Evolutionary conservation across 2,329 filamentous ascomycete genomes (phyloP).

Genomic region (Ophioceras dolichostomum): DNA sequence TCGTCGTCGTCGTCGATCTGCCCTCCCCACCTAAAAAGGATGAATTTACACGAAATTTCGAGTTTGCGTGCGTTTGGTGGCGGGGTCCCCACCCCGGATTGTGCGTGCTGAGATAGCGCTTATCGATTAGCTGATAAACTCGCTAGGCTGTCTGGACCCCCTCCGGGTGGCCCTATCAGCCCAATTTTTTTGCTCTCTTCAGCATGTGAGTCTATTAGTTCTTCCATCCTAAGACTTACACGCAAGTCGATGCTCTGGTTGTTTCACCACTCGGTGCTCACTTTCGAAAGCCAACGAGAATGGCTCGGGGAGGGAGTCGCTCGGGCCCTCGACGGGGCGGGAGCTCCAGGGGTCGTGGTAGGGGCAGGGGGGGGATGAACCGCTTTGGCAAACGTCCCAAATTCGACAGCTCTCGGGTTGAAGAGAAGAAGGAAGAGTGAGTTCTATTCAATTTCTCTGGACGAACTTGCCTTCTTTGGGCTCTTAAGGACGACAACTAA

Average conservation of each 20-base stretch:
- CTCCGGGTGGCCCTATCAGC: conserved; percentile 3
- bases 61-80: conserved; percentile 23
- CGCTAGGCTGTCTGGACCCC: background rate
- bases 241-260: too few relatives aligned
- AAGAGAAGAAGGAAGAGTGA: conserved; percentile 30
- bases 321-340: conserved; percentile 20
- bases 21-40: too few relatives aligned
- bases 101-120: conserved; percentile 42
- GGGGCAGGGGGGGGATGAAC: conserved; percentile 11
- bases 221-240: too few relatives aligned
- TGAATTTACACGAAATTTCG: conserved; percentile 9
- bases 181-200: conserved; percentile 17
- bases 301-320: conserved; percentile 12
- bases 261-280: too few relatives aligned
- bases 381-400: conserved; percentile 18
- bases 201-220: too few relatives aligned
- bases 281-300: too few relatives aligned
- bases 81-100: conserved; percentile 23
- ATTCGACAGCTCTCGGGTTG: conserved; percentile 33
- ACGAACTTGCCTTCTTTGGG: background rate
- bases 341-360: conserved; percentile 12
- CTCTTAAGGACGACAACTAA: conserved; percentile 10
- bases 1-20: too few relatives aligned
- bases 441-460: conserved; percentile 5
- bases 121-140: conserved; percentile 1